phyloP scores from a whole-genome alignment of 345 rosid genomes.

The Melaleuca quinquenervia region DNA sequence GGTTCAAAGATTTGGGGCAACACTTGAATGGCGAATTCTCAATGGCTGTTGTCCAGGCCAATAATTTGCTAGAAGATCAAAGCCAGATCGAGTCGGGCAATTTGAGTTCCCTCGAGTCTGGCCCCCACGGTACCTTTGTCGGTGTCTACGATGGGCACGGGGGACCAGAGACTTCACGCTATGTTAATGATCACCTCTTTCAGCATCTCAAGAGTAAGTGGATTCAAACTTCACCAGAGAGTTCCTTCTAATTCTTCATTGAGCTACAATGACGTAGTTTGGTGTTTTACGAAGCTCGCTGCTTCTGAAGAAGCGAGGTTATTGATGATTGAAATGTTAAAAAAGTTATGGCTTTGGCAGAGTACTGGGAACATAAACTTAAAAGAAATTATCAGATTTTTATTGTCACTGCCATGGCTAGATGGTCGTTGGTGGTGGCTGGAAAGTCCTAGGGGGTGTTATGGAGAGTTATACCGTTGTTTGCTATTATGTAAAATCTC shows the following conservation, averaged over 20 bases:
- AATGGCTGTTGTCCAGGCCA: conserved; percentile 50
- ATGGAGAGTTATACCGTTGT: neutral
- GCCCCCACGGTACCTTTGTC: conserved; percentile 35
- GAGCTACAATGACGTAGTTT: neutral
- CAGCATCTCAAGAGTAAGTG: conserved; percentile 37
- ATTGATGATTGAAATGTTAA: neutral
- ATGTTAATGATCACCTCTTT: conserved; percentile 33
- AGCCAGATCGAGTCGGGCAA: conserved; percentile 43
- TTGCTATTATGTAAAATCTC: neutral
- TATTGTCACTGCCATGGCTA: neutral
- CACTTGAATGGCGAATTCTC: conserved; percentile 40
- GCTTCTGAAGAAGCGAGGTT: neutral
- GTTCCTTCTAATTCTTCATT: neutral
- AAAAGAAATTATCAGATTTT: neutral
- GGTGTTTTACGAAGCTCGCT: neutral
- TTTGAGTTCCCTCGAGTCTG: conserved; percentile 26
- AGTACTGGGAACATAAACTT: neutral
- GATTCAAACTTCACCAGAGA: neutral
- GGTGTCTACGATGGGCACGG: conserved; percentile 49
- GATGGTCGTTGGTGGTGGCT: neutral
- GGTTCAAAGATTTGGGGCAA: conserved; percentile 44
- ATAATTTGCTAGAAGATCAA: conserved; percentile 44
- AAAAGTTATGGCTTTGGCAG: neutral
- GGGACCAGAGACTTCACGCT: conserved; percentile 39
- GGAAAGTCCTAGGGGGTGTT: neutral